Evolutionary conservation across 805 yeast species (phyloP).

Genomic region (Barnettozyma sp.): DNA sequence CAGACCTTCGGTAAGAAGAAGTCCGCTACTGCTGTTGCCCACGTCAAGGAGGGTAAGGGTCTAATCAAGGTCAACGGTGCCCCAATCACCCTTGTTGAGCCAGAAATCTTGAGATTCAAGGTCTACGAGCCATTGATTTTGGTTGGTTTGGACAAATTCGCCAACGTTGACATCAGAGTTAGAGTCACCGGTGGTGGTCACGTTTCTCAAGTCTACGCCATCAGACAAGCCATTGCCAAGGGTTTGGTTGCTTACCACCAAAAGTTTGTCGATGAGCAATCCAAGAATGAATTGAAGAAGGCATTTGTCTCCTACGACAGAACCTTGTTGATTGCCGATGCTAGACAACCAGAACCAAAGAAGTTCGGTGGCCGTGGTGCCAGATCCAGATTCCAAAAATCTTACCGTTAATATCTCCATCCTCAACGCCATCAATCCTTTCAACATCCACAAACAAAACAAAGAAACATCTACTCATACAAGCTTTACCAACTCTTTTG

Average conservation of each 20-base stretch:
- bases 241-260: slow-evolving; percentile 99
- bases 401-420: slow-evolving; percentile 90
- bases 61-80: slow-evolving; percentile 98
- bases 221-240: slow-evolving; percentile 99
- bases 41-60: slow-evolving; percentile 99
- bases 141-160: slow-evolving; percentile 98
- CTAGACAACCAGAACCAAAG: slow-evolving; percentile 99
- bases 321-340: slow-evolving; percentile 98
- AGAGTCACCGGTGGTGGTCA: slow-evolving; percentile 99
- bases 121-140: slow-evolving; percentile 98
- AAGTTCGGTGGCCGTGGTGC: slow-evolving; percentile 99
- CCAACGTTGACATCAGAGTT: slow-evolving; percentile 97
- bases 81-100: slow-evolving; percentile 98
- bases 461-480: no score
- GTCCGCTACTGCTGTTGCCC: slow-evolving; percentile 99
- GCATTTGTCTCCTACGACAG: slow-evolving; percentile 97
- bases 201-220: slow-evolving; percentile 99
- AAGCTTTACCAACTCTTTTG: slow-evolving; percentile 9
- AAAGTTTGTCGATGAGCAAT: slow-evolving; percentile 98
- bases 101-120: slow-evolving; percentile 98
- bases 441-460: no score
- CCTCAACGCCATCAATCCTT: no score
- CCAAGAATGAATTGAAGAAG: slow-evolving; percentile 99
- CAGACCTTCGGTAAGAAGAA: slow-evolving; percentile 99
- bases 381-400: slow-evolving; percentile 99